Percentiles rank a stretch among this genome's conserved stretches.
Conservation (phyloP, 192 early-diverging fungal genomes). For the Linnemannia zychae region DNA sequence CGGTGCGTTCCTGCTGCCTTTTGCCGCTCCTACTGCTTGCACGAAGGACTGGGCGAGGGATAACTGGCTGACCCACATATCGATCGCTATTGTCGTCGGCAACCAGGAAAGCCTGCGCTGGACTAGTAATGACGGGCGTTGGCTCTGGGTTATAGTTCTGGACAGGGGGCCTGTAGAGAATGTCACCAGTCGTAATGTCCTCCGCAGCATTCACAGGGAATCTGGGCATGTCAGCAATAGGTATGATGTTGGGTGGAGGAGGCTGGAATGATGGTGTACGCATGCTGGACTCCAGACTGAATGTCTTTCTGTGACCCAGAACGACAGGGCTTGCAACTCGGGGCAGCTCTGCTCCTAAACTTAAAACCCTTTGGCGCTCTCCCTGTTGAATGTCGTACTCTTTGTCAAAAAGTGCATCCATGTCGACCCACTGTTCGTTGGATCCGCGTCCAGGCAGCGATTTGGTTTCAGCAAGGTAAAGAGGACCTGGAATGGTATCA, state of each 20-base stretch:
- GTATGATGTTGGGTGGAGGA: background rate
- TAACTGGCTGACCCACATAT: slow-evolving; percentile 43
- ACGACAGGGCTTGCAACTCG: background rate
- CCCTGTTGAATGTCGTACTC: slow-evolving; percentile 29
- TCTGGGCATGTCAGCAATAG: slow-evolving; percentile 12
- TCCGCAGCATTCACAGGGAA: slow-evolving; percentile 6
- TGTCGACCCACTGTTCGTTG: slow-evolving; percentile 35
- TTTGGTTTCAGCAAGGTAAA: background rate
- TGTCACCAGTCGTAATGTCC: slow-evolving; percentile 34
- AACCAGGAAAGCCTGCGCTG: slow-evolving; percentile 20
- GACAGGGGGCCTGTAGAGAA: slow-evolving; percentile 29
- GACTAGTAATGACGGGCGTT: background rate
- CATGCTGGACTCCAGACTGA: background rate
- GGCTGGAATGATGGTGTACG: background rate
- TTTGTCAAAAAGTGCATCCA: slow-evolving; percentile 49
- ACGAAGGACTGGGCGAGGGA: slow-evolving; percentile 35
- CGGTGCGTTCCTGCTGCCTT: background rate
- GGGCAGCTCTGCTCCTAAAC: slow-evolving; percentile 1
- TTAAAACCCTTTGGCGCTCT: slow-evolving; percentile 5
- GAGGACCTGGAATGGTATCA: background rate
- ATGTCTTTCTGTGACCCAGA: background rate
- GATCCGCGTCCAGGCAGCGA: background rate
- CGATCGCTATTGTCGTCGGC: slow-evolving; percentile 38
- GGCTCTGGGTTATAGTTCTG: slow-evolving; percentile 3
- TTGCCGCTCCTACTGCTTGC: slow-evolving; percentile 16